Base-by-base conservation (phyloP, 805 yeast genomes). In the Zygotorulaspora sp. region DNA sequence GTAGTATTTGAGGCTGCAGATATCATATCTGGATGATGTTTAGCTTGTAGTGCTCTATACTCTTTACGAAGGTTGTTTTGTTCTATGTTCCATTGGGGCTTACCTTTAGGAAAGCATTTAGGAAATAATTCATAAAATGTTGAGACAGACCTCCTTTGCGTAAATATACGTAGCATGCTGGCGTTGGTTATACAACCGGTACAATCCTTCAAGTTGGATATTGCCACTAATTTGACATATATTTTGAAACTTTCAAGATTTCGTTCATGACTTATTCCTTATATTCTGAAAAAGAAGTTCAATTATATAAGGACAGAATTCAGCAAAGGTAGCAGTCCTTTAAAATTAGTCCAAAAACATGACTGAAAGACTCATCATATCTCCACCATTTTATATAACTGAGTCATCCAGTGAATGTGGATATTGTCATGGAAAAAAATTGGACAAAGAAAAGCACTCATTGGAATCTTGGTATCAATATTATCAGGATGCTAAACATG, bases 1-100 rank as follows among this genome's bases (percentile, higher is more conserved):
- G 23, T n/a, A 10, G 17, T 11, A 7, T 22, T n/a, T 23, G 35
- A 30, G 2, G 25, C 6, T 4, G 32, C 36, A 45, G 41, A 48
- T 44, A 65, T 65, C 43, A 70, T 67, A 63, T 90, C 98, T 0
- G 98, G 98, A 56, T 90, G 98, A 33, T 74, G 70, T 41, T 71
- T 68, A 24, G 83, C 74, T 59, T 90, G 97, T 20, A 88, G 65
- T 6, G 53, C 47, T 26, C 95, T 65, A 58, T 78, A 90, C 58
- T 92, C 97, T 41, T 77, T 72, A 35, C 95, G 72, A 32, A 90
- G 68, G 12, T 63, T 52, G 32, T 69, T 64, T 10, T 67, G 51
- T 52, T 86, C 78, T 4, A 87, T 61, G 1, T 58, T 52, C 63
- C 87, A 90, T 1, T 83, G 82, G 2, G 88, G 87, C 2, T 79